Evolutionary conservation across 768 basidiomycete species (phyloP), one percentile per base, ranked within the genome.

Genomic region (Boletus coccyginus): DNA sequence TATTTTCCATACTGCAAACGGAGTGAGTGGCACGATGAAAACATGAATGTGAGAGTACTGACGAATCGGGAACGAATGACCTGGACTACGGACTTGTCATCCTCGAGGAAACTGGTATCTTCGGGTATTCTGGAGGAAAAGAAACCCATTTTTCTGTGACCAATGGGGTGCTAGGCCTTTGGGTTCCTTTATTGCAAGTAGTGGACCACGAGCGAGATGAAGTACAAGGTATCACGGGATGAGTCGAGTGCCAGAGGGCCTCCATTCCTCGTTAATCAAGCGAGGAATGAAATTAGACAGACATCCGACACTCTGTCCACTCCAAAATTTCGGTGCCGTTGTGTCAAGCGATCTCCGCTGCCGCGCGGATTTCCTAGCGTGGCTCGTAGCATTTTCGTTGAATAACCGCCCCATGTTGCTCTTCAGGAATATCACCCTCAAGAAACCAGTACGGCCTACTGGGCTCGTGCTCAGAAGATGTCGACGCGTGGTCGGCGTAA

Each of bases 11-110:
- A 83, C 83, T 84, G 59, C 50, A 32, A 33, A 41, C 29, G 38
- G 36, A 32, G 59, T 67, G 24, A 63, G 55, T 52, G 48, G 45
- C 44, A 38, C 17, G 44, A 55, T n/a, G 54, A 41, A 52, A 29
- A 24, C 39, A 58, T 52, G 64, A 63, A 61, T 57, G 58, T 56
- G 60, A 60, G 53, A 56, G 68, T 29, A 78, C 81, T 64, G 61
- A 84, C 82, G 62, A 85, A 83, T 70, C 84, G 77, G 63, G 83
- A 84, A 64, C 83, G 81, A 50, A 84, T 81, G 65, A 81, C 81
- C 57, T 79, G 75, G 31, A 82, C 70, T 50, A 85, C 80, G 32
- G 81, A 79, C 69, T 72, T 79, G 64, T 80, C 74, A 41, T 65
- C 61, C 51, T 68, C 60, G 24, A 62, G 50, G 29, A 58, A 35